Evolutionary conservation across 129 eudicot genomes (phyloP), one percentile per base, ranked within the genome.

Genomic region (Artemisia tridentata): DNA sequence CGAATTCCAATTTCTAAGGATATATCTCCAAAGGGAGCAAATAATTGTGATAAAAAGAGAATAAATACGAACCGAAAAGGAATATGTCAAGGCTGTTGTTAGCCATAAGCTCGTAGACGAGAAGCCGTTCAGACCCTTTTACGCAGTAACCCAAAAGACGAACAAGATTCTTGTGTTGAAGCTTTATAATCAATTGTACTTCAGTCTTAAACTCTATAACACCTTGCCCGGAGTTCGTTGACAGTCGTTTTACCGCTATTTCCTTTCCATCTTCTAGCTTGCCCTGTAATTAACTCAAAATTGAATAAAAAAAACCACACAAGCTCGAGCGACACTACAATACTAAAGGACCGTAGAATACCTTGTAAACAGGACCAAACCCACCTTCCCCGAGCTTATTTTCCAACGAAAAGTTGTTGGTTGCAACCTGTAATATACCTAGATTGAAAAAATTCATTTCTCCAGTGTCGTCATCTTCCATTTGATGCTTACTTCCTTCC

Each of bases 211-310:
- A 88, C 71, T 88, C 95, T 43, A 11, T 11, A 2, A 54, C 41
- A 11, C 95, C 95, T 74, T 88, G 95, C 8, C 80, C 69, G 0
- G 95, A 85, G 47, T 63, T 78, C 20, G 20, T 63, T 0, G 91
- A 83, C 13, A 86, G 71, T 67, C 86, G 80, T 70, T 86, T 86
- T 7, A 83, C 79, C 0, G 91, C 91, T 15, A 83, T 65, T 58
- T 74, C 81, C 27, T 52, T 77, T 67, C 85, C 91, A 62, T 78
- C 78, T 18, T 58, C 50, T 19, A 82, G 78, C 31, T 7, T 55
- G 3, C 81, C 84, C 79, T 78, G 31, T 0, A 31, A 18, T 20
- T 1, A 23, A n/a, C 11, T 47, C 19, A 13, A 25, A 41, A 2
- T 2, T 0, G 8, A 21, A 21, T 21, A 0, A 21, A 21, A 21